Conservation (phyloP, 2,329 filamentous ascomycete genomes). For the Myriosclerotinia duriaeana region DNA sequence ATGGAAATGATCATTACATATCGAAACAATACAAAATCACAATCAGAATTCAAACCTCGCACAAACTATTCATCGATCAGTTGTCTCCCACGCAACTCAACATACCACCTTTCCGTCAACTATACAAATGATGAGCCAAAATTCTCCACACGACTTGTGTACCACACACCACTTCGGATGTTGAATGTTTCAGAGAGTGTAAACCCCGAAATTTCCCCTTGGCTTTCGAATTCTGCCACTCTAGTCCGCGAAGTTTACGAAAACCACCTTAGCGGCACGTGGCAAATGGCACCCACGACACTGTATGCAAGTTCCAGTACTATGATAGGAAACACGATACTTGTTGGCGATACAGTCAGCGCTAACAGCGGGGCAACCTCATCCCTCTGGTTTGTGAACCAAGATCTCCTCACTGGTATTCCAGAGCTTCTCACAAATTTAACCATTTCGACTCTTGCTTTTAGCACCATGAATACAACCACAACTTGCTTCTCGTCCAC, state of each 20-base stretch:
- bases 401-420: background rate
- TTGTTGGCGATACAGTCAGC: background rate
- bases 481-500: background rate
- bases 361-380: background rate
- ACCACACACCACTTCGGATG: background rate
- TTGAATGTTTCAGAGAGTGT: background rate
- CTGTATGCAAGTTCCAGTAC: background rate
- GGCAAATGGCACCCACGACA: background rate
- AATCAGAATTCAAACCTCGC: no score
- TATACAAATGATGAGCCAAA: background rate
- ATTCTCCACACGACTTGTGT: background rate
- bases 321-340: background rate
- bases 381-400: background rate
- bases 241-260: constrained; percentile 7
- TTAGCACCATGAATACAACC: background rate
- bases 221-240: background rate
- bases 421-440: constrained; percentile 4
- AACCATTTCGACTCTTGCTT: background rate
- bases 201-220: background rate
- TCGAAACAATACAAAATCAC: background rate
- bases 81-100: constrained; percentile 1
- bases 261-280: constrained; percentile 1
- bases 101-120: background rate
- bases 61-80: no score
- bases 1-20: background rate